phyloP scores from a whole-genome alignment of 2,329 filamentous ascomycete species.

The Ophiostoma tasmaniense region DNA sequence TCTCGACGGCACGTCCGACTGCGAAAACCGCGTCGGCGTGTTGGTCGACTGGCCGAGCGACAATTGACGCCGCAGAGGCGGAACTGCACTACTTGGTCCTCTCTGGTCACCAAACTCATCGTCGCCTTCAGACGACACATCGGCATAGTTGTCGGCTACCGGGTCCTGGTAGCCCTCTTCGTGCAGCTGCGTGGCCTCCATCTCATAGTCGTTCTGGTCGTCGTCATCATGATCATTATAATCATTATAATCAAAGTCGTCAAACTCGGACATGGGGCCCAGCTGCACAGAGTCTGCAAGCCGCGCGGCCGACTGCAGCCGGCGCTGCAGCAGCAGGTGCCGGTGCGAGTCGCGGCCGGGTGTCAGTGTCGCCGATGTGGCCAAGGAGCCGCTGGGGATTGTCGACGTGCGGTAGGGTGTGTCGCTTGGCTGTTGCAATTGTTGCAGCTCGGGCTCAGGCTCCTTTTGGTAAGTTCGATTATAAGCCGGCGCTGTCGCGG shows the following conservation, averaged over 20 bases:
- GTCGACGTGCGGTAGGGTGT: neutral
- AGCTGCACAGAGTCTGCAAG: conserved; percentile 23
- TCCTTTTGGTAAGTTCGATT: neutral
- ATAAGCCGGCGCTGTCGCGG: neutral
- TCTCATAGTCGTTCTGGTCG: conserved; percentile 18
- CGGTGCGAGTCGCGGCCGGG: conserved; percentile 2
- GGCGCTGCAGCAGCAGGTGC: conserved; percentile 16
- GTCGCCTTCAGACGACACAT: conserved; percentile 16
- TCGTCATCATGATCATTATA: no score
- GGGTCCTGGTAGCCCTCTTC: neutral
- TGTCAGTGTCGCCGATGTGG: neutral
- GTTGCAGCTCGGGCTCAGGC: neutral
- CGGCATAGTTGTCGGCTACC: conserved; percentile 8
- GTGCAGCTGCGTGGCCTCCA: neutral
- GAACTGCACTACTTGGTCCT: neutral
- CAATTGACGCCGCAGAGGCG: neutral
- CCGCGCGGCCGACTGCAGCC: conserved; percentile 19
- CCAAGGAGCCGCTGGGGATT: neutral
- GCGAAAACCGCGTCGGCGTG: neutral
- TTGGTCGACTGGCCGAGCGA: neutral
- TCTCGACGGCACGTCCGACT: neutral
- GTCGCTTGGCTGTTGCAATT: neutral
- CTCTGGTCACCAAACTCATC: conserved; percentile 13
- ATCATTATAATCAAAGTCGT: conserved; percentile 21
- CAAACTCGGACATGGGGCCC: conserved; percentile 23